phyloP scores from a whole-genome alignment of 805 yeast genomes.

The Suhomyces prunicola region DNA sequence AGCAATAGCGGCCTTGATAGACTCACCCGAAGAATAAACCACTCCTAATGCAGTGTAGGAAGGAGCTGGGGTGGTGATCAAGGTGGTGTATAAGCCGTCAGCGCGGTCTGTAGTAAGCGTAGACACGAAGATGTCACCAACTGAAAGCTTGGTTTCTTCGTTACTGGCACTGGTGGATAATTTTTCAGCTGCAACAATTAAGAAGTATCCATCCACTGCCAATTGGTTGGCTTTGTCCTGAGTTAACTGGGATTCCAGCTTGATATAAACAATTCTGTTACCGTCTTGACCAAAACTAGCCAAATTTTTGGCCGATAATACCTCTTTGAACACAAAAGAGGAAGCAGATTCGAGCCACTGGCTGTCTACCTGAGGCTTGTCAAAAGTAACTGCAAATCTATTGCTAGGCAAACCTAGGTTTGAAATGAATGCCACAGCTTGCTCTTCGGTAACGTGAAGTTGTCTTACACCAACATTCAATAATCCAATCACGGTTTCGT shows the following conservation, averaged over 20 bases:
- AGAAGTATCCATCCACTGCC: slow-evolving; percentile 32
- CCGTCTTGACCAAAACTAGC: slow-evolving; percentile 21
- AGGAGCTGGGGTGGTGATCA: slow-evolving; percentile 70
- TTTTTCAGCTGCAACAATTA: slow-evolving; percentile 25
- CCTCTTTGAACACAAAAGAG: slow-evolving; percentile 19
- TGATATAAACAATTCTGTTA: slow-evolving; percentile 28
- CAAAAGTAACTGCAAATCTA: slow-evolving; percentile 37
- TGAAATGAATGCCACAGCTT: slow-evolving; percentile 27
- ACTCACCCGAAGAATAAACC: slow-evolving; percentile 83
- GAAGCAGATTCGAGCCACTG: slow-evolving; percentile 16
- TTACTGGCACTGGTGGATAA: slow-evolving; percentile 26
- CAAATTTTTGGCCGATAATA: slow-evolving; percentile 14
- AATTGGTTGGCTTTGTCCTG: slow-evolving; percentile 26
- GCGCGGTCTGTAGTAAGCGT: slow-evolving; percentile 73
- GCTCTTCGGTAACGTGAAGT: slow-evolving; percentile 36
- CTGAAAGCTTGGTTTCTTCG: slow-evolving; percentile 26
- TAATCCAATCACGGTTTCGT: slow-evolving; percentile 41
- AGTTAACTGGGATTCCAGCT: slow-evolving; percentile 9
- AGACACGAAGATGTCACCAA: slow-evolving; percentile 46
- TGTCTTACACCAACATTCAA: slow-evolving; percentile 60
- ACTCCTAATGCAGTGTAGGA: slow-evolving; percentile 63
- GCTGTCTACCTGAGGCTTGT: slow-evolving; percentile 7
- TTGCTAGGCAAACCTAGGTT: slow-evolving; percentile 51
- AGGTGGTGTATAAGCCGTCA: slow-evolving; percentile 82
- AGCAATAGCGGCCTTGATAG: slow-evolving; percentile 76